Percentiles rank a stretch among this genome's conserved stretches.
These are phyloP conservation scores for Fusarium chuoi DNA, from an alignment of 2,329 filamentous ascomycete species.

Conservation along the genomic window DNA sequence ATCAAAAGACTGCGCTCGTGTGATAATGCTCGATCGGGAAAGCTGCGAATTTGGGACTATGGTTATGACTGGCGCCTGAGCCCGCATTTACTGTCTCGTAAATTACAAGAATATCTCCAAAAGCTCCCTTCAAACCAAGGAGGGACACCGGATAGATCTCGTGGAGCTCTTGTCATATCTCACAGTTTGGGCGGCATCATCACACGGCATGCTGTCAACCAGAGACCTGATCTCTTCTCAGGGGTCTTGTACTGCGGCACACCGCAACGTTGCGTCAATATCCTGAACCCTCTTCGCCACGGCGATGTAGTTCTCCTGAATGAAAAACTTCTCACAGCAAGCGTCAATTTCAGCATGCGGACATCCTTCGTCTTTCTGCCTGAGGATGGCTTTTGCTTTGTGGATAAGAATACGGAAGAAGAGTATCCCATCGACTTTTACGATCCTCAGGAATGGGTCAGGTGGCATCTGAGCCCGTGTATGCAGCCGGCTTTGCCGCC, in stretches of 20 bases:
- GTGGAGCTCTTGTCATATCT: slow-evolving; percentile 83
- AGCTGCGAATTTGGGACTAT: slow-evolving; percentile 85
- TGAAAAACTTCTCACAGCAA: slow-evolving; percentile 87
- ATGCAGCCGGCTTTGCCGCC: slow-evolving; percentile 74
- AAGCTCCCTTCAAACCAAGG: slow-evolving; percentile 78
- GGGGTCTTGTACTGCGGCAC: slow-evolving; percentile 88
- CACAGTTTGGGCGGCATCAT: slow-evolving; percentile 91
- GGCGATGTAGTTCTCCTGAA: slow-evolving; percentile 93
- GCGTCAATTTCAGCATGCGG: slow-evolving; percentile 91
- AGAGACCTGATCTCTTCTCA: slow-evolving; percentile 83
- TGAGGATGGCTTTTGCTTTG: slow-evolving; percentile 86
- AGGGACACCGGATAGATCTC: slow-evolving; percentile 59
- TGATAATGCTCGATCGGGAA: slow-evolving; percentile 77
- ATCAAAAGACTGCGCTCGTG: slow-evolving; percentile 81
- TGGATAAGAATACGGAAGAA: slow-evolving; percentile 83
- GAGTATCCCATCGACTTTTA: slow-evolving; percentile 88
- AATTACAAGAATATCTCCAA: slow-evolving; percentile 79
- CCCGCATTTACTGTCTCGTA: slow-evolving; percentile 77
- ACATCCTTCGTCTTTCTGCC: slow-evolving; percentile 88
- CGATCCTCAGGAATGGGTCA: slow-evolving; percentile 80
- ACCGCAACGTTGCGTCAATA: slow-evolving; percentile 89
- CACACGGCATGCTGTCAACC: slow-evolving; percentile 87
- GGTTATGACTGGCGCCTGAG: slow-evolving; percentile 96
- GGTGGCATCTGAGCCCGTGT: slow-evolving; percentile 81
- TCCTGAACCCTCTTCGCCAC: slow-evolving; percentile 87